Evolutionary conservation across 495 filamentous ascomycete species (phyloP).

Genomic region (Parathielavia hyrcaniae): DNA sequence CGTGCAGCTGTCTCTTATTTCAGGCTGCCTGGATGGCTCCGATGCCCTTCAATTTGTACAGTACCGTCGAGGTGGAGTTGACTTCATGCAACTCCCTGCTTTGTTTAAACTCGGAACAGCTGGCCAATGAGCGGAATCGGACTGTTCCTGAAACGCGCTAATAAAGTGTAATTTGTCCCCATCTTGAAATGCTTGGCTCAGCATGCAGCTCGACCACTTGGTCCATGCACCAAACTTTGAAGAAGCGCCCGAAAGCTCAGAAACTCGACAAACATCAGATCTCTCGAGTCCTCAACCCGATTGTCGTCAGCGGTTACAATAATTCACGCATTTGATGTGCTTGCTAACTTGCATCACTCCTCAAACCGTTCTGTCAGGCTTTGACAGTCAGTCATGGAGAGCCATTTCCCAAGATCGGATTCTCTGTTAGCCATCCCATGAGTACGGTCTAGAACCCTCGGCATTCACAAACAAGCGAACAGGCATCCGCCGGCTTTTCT

Average conservation of each 20-base stretch:
- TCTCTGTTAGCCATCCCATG: neutral
- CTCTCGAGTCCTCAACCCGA: neutral
- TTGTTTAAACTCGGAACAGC: neutral
- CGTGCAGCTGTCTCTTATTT: no score
- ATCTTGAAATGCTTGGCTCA: neutral
- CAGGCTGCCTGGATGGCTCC: no score
- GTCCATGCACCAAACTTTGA: constrained; percentile 2
- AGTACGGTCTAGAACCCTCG: neutral
- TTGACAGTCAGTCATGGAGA: no score
- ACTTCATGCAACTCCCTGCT: neutral
- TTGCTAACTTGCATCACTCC: no score
- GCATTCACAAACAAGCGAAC: neutral
- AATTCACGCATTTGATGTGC: no score
- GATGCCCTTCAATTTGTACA: no score
- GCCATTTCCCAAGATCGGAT: no score
- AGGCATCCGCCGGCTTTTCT: neutral
- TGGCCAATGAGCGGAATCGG: constrained; percentile 7
- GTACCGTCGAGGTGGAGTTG: neutral
- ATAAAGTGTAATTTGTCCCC: constrained; percentile 2
- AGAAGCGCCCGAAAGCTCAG: neutral
- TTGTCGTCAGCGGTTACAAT: neutral
- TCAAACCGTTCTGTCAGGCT: no score
- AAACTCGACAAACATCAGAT: neutral
- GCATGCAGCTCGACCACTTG: neutral
- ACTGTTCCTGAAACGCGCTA: constrained; percentile 17